Conservation (phyloP, 1,139 yeast species). For the Geotrichum phurueaensis region DNA sequence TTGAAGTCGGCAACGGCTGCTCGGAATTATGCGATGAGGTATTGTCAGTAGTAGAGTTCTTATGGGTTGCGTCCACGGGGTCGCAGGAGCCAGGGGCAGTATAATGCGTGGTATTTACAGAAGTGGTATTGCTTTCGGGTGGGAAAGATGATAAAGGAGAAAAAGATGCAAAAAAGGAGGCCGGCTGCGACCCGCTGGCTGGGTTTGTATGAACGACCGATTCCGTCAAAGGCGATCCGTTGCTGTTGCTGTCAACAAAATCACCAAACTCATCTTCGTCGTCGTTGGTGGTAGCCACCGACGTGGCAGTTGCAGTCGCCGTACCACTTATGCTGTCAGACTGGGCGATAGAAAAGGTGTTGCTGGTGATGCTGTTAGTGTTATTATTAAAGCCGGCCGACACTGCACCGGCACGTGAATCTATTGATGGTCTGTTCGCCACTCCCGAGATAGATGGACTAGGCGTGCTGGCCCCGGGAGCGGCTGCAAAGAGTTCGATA, state of each 20-base stretch:
- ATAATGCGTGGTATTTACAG: not conserved
- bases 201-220: not conserved
- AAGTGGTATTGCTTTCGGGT: not conserved
- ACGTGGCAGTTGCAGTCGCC: not conserved
- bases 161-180: not conserved
- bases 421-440: not conserved
- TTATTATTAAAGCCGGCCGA: not conserved
- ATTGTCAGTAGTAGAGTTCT: no score
- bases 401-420: not conserved
- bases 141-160: not conserved
- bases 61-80: no score
- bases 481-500: not conserved
- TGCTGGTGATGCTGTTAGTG: not conserved
- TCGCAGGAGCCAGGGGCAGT: no score
- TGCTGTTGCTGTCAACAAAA: constrained; percentile 18
- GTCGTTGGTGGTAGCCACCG: constrained; percentile 1
- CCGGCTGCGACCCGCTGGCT: not conserved
- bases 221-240: not conserved
- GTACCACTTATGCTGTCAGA: not conserved
- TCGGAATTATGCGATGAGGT: not conserved
- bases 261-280: constrained; percentile 27
- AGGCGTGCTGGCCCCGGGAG: not conserved
- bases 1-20: not conserved
- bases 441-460: not conserved
- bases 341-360: not conserved